These are phyloP conservation scores for Cystobasidium tubakii DNA, from an alignment of 768 basidiomycete species.

Conservation along the genomic window DNA sequence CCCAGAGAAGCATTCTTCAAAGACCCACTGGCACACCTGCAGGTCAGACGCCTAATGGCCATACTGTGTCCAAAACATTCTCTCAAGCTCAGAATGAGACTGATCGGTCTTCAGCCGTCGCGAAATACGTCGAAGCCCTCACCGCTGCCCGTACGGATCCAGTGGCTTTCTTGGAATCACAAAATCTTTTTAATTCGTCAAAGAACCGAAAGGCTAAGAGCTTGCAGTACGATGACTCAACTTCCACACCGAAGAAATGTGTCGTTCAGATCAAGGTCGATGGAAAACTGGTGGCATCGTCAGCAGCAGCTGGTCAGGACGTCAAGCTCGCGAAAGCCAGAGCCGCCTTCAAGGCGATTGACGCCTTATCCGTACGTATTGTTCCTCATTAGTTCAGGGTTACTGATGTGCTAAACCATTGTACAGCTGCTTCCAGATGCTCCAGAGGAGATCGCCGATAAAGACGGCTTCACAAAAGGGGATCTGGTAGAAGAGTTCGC, in stretches of 20 bases:
- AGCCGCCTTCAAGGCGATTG: slow-evolving; percentile 34
- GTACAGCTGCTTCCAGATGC: slow-evolving; percentile 27
- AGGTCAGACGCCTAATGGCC: not conserved
- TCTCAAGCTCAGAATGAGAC: not conserved
- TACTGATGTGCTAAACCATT: not conserved
- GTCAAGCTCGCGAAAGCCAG: slow-evolving; percentile 31
- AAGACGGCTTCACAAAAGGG: not conserved
- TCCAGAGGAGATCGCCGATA: not conserved
- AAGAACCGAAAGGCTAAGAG: slow-evolving; percentile 3
- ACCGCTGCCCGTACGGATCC: slow-evolving; percentile 21
- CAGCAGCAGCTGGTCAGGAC: slow-evolving; percentile 27
- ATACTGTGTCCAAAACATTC: not conserved
- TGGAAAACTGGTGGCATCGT: not conserved
- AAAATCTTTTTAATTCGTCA: not conserved
- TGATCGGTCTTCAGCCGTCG: not conserved
- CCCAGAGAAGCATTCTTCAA: not conserved
- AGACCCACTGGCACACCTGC: not conserved
- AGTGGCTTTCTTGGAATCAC: slow-evolving; percentile 15
- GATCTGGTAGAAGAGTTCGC: not conserved
- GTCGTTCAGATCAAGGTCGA: slow-evolving; percentile 24
- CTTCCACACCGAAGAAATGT: slow-evolving; percentile 18
- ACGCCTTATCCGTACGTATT: not conserved
- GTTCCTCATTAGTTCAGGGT: not conserved
- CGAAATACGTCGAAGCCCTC: slow-evolving; percentile 23
- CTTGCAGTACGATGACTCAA: slow-evolving; percentile 18